Base-by-base conservation (phyloP, 768 basidiomycete genomes). In the Suillus paluster region DNA sequence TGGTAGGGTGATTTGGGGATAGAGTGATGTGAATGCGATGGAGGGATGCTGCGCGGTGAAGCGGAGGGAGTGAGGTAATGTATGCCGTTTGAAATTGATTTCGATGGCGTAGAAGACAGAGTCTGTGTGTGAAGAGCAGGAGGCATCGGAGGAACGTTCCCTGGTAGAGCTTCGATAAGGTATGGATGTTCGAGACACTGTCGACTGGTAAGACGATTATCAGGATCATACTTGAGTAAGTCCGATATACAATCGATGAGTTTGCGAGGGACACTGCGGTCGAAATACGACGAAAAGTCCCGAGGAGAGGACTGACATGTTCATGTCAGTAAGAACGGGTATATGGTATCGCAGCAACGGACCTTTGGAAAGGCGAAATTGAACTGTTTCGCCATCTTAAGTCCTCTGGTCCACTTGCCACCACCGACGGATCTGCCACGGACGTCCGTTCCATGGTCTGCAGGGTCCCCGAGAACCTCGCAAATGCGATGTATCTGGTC, bases 341-440 rank as follows among this genome's bases (percentile, higher is more conserved):
- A 59, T n/a, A 57, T 38, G 14, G 48, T 6, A 23, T 64, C 53
- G 23, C 3, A 38, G 52, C 33, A 50, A 77, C 85, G 63, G 66
- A 97, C 96, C 84, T 94, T 95, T 57, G 89, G 91, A 77, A 97
- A 99, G 38, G 83, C 81, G 73, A 94, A 98, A 14, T 94, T 95
- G 64, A 91, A 88, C 44, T 83, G 82, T 71, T 87, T 86, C 15
- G 95, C 96, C 85, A 99, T 88, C 75, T 88, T 88, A 68, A 95
- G 83, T 12, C 97, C 97, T 63, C 82, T 84, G 30, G 78, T 76
- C 97, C 97, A 99, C 60, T 84, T 81, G 8, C 97, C 97, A 8
- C 97, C 97, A 11, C 97, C 97, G 2, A 90, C 70, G 3, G 81
- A 75, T 71, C 84, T 84, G 12, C 89, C 87, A 62, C 88, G 81